A percentile compares a stretch with the other conserved stretches of the same genome.
phyloP scores from a whole-genome alignment of 2,329 filamentous ascomycete species.

The Periglandula ipomoeae region DNA sequence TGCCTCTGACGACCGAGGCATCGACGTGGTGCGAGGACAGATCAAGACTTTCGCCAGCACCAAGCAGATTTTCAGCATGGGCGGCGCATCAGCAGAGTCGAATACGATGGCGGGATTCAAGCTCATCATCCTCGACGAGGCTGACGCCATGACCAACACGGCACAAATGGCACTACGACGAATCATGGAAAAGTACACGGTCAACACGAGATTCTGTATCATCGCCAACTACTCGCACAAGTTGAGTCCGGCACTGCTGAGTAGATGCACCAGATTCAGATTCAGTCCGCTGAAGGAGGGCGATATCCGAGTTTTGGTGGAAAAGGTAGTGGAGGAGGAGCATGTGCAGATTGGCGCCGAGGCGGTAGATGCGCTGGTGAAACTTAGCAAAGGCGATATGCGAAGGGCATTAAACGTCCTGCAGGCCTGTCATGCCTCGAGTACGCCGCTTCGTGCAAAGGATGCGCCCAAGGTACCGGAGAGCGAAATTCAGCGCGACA shows the following conservation, averaged over 20 bases:
- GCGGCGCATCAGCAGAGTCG: slow-evolving; percentile 40
- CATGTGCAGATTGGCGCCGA: slow-evolving; percentile 72
- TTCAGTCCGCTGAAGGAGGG: slow-evolving; percentile 87
- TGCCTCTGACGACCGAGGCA: slow-evolving; percentile 92
- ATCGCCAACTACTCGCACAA: slow-evolving; percentile 99
- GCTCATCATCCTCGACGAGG: slow-evolving; percentile 94
- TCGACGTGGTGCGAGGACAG: slow-evolving; percentile 95
- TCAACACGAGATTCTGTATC: slow-evolving; percentile 94
- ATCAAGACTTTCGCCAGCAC: slow-evolving; percentile 99
- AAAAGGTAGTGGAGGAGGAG: slow-evolving; percentile 84
- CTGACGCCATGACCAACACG: slow-evolving; percentile 99
- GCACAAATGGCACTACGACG: slow-evolving; percentile 94
- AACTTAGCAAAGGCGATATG: slow-evolving; percentile 92
- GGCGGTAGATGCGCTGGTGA: slow-evolving; percentile 75
- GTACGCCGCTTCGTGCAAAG: slow-evolving; percentile 58
- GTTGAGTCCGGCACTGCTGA: slow-evolving; percentile 83
- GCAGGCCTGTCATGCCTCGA: slow-evolving; percentile 92
- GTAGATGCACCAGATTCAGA: slow-evolving; percentile 86
- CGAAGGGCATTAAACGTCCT: slow-evolving; percentile 87
- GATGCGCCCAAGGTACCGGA: slow-evolving; percentile 50
- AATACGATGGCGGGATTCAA: slow-evolving; percentile 68
- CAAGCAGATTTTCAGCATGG: slow-evolving; percentile 82
- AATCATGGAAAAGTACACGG: slow-evolving; percentile 99
- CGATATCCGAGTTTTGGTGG: slow-evolving; percentile 78
- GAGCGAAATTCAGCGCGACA: slow-evolving; percentile 63